Percentiles rank a stretch among this genome's conserved stretches.
Evolutionary conservation across 208 protist species (phyloP).

Genomic region (Endotrypanum monterogeii): DNA sequence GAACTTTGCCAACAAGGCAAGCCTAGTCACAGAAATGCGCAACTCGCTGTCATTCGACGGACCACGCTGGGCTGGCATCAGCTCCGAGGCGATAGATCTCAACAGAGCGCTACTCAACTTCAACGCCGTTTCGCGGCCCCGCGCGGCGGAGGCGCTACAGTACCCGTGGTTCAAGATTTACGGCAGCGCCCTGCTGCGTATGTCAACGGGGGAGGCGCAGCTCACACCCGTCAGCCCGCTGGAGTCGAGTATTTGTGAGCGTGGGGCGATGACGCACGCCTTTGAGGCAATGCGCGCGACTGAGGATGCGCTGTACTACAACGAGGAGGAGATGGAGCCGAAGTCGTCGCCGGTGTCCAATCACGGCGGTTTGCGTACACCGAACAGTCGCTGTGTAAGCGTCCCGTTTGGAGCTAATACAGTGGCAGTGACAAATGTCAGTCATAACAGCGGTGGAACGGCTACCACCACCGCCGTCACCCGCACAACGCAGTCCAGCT

Average conservation of each 20-base stretch:
- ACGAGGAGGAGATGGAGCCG: neutral
- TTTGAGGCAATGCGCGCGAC: conserved; percentile 69
- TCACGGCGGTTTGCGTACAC: conserved; percentile 18
- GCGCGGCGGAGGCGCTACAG: conserved; percentile 58
- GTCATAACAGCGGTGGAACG: neutral
- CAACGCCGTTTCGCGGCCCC: conserved; percentile 53
- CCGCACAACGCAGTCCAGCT: conserved; percentile 15
- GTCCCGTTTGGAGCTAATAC: conserved; percentile 24
- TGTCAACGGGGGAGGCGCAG: neutral
- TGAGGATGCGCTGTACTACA: conserved; percentile 24
- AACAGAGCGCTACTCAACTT: conserved; percentile 48
- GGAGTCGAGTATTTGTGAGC: conserved; percentile 46
- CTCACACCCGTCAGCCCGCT: conserved; percentile 29
- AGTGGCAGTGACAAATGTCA: conserved; percentile 5
- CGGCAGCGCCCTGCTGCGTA: neutral
- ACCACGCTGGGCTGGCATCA: conserved; percentile 59
- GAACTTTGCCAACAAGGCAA: conserved; percentile 61
- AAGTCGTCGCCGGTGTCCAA: neutral
- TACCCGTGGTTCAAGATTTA: conserved; percentile 59
- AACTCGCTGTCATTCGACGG: conserved; percentile 57
- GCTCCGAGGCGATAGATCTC: conserved; percentile 53
- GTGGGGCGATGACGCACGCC: conserved; percentile 52
- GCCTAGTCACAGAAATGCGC: conserved; percentile 74
- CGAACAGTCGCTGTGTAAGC: conserved; percentile 33
- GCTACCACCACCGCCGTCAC: conserved; percentile 4